A percentile compares a stretch with the other conserved stretches of the same genome.
These are phyloP conservation scores for Medicago arabica DNA, from an alignment of 306 rosid genomes.

Conservation along the genomic window DNA sequence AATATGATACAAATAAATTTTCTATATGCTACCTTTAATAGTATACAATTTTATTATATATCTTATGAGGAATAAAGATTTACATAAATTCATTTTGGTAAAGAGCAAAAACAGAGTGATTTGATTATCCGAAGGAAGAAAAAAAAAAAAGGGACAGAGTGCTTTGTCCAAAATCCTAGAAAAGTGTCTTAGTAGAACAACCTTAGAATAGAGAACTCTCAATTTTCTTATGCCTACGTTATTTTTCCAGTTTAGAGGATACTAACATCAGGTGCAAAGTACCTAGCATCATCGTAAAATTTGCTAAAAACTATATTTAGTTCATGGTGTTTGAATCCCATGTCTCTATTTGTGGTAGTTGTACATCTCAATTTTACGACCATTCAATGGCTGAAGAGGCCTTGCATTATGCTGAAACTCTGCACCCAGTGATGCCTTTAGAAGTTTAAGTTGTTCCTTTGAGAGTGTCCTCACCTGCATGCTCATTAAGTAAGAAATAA, in stretches of 20 bases:
- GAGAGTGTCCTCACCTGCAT: slow-evolving; percentile 71
- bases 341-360: not conserved
- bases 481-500: too few relatives aligned
- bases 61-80: too few relatives aligned
- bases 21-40: too few relatives aligned
- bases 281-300: not conserved
- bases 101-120: too few relatives aligned
- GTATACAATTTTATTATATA: too few relatives aligned
- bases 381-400: slow-evolving; percentile 73
- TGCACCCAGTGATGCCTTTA: slow-evolving; percentile 61
- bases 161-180: too few relatives aligned
- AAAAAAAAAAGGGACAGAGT: too few relatives aligned
- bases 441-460: slow-evolving; percentile 55
- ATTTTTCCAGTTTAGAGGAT: not conserved
- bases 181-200: not conserved
- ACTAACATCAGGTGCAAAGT: not conserved
- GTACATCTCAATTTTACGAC: slow-evolving; percentile 58
- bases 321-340: not conserved
- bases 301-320: not conserved
- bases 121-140: too few relatives aligned
- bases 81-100: too few relatives aligned
- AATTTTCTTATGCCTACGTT: not conserved
- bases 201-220: not conserved
- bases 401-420: slow-evolving; percentile 65
- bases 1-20: too few relatives aligned